Base-by-base conservation (phyloP, 192 early-diverging fungal species). In the Irineochytrium annulatum region DNA sequence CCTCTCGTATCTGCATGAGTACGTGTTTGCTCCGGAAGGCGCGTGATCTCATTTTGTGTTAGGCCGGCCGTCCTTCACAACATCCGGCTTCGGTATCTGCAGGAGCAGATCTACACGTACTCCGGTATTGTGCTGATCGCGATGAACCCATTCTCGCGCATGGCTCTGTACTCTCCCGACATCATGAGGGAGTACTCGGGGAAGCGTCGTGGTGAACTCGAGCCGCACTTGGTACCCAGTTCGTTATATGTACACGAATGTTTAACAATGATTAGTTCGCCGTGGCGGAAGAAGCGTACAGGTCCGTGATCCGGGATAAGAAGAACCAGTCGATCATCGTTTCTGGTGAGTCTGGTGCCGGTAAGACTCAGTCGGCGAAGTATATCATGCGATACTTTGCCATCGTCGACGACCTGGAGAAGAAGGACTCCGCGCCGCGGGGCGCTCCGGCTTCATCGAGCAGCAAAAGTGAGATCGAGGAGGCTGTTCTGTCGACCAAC, bases 301-400 rank as follows among this genome's bases (percentile, higher is more conserved):
- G 93, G 24, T 89, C 86, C 68, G 93, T 99, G 90, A 88, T 95
- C 41, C 81, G 90, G 19, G 93, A 95, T 60, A 77, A 86, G 55
- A 84, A 82, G 63, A 96, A 99, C 82, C 96, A 99, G 77, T 94
- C 93, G 16, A 94, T 99, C 70, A 95, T 99, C 60, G 93, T 97
- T 35, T 93, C 90, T 5, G 96, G 96, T 57, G 96, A 99, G 75
- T 91, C 60, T 66, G 78, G 69, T 68, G 96, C 96, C 20, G 96
- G 96, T 71, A 99, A 99, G 71, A 99, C 96, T 14, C 89, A 91
- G 52, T 89, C 84, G 65, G 94, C 94, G 22, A 93, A 92, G 64
- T 97, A 90, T 75, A 93, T 99, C 41, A 99, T 99, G 96, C 78
- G 94, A 20, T 97, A 97, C 76, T 95, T 97, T 82, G 83, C 83